A percentile compares a stretch with the other conserved stretches of the same genome.
These are phyloP conservation scores for Forsythia viridissima DNA, from an alignment of 257 asterid genomes.

Conservation along the genomic window DNA sequence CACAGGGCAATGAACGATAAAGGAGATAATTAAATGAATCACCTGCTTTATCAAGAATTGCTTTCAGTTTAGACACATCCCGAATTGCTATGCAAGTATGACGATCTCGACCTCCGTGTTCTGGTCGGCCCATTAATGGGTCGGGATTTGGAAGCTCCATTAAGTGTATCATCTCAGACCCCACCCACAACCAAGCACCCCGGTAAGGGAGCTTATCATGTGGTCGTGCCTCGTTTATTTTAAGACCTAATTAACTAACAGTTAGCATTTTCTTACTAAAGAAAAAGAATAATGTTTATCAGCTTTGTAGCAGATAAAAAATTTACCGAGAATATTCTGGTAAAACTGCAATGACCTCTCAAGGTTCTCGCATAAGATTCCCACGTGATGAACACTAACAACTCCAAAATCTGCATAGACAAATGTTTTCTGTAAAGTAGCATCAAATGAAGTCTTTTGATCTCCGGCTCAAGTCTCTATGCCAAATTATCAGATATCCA, in stretches of 20 bases:
- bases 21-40: slow-evolving; percentile 7
- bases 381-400: slow-evolving; percentile 89
- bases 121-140: slow-evolving; percentile 80
- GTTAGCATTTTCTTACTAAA: background rate
- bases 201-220: slow-evolving; percentile 88
- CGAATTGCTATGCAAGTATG: slow-evolving; percentile 86
- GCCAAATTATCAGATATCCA: slow-evolving; percentile 4
- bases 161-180: slow-evolving; percentile 90
- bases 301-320: slow-evolving; percentile 8
- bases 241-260: slow-evolving; percentile 53
- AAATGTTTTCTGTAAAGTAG: slow-evolving; percentile 6
- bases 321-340: slow-evolving; percentile 80
- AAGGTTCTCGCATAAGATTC: slow-evolving; percentile 88
- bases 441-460: background rate
- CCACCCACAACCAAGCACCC: slow-evolving; percentile 99
- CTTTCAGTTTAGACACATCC: slow-evolving; percentile 77
- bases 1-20: background rate
- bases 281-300: background rate
- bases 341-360: slow-evolving; percentile 84
- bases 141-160: slow-evolving; percentile 99
- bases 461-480: background rate
- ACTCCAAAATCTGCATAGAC: slow-evolving; percentile 69
- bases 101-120: slow-evolving; percentile 92
- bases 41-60: slow-evolving; percentile 79
- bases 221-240: slow-evolving; percentile 89